Conservation (phyloP, 495 filamentous ascomycete genomes). For the Penicillium silybi region DNA sequence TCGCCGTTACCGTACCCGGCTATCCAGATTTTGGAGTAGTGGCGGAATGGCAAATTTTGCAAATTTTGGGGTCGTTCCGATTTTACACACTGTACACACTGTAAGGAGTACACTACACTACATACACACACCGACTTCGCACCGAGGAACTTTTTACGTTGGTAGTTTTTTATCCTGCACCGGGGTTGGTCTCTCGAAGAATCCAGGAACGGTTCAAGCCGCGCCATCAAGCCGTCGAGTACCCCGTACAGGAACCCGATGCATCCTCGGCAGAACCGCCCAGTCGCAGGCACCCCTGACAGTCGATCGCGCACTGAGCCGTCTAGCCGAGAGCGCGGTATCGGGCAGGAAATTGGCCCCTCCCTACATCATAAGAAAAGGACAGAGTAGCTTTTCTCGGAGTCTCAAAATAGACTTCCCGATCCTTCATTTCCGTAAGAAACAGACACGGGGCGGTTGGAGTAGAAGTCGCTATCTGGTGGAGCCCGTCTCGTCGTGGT, state of each 20-base stretch:
- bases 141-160: neutral
- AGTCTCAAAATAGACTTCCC: neutral
- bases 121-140: constrained; percentile 6
- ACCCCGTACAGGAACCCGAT: too few species aligned
- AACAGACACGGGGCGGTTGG: neutral
- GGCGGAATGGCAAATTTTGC: neutral
- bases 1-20: too few species aligned
- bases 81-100: too few species aligned
- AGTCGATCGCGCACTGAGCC: constrained; percentile 16
- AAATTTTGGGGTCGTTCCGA: neutral
- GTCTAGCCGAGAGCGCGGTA: neutral
- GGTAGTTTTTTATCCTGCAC: neutral
- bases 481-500: neutral
- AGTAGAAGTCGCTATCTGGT: neutral
- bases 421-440: neutral
- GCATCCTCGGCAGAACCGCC: constrained; percentile 16
- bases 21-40: neutral
- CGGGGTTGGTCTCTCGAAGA: neutral
- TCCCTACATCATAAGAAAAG: neutral
- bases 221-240: constrained; percentile 3
- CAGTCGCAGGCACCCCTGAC: constrained; percentile 20
- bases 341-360: neutral
- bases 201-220: constrained; percentile 10
- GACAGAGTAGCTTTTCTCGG: neutral
- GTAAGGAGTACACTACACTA: neutral